Evolutionary conservation across 2,329 filamentous ascomycete genomes (phyloP).

Genomic region (Cadophora gregata): DNA sequence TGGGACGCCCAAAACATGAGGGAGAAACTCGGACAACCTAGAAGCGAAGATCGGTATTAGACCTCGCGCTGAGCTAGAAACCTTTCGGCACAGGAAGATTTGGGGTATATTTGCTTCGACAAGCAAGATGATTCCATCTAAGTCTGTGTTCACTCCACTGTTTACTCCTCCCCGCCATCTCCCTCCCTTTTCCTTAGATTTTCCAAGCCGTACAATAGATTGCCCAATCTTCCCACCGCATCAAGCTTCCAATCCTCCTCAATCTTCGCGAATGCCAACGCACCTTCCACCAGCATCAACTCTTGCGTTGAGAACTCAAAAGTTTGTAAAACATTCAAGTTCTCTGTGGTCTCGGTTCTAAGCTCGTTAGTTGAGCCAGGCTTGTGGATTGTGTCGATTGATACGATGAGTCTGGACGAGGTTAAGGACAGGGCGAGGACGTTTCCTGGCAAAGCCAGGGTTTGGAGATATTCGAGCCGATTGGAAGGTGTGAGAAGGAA

Average conservation of each 20-base stretch:
- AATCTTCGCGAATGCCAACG: conserved; percentile 2
- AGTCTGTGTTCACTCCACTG: not conserved
- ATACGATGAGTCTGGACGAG: conserved; percentile 48
- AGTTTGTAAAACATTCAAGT: conserved; percentile 24
- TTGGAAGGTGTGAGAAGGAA: conserved; percentile 61
- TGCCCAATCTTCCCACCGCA: conserved; percentile 45
- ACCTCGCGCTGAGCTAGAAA: no score
- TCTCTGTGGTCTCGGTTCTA: conserved; percentile 22
- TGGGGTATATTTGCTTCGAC: not conserved
- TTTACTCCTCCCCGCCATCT: conserved; percentile 33
- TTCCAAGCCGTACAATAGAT: conserved; percentile 47
- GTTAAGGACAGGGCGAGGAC: conserved; percentile 48
- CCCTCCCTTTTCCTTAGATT: conserved; percentile 45
- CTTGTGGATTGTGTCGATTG: conserved; percentile 59
- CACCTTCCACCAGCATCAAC: conserved; percentile 17
- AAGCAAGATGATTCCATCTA: not conserved
- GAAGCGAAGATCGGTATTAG: no score
- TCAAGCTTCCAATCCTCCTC: conserved; percentile 7
- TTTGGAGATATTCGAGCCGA: conserved; percentile 55
- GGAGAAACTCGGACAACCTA: no score
- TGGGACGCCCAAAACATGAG: no score
- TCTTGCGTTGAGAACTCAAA: conserved; percentile 31
- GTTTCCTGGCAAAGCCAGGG: conserved; percentile 66
- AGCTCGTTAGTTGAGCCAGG: conserved; percentile 54
- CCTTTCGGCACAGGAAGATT: no score